Evolutionary conservation across 768 basidiomycete genomes (phyloP), one percentile per base, ranked within the genome.

Genomic region (Mycena chlorophos): DNA sequence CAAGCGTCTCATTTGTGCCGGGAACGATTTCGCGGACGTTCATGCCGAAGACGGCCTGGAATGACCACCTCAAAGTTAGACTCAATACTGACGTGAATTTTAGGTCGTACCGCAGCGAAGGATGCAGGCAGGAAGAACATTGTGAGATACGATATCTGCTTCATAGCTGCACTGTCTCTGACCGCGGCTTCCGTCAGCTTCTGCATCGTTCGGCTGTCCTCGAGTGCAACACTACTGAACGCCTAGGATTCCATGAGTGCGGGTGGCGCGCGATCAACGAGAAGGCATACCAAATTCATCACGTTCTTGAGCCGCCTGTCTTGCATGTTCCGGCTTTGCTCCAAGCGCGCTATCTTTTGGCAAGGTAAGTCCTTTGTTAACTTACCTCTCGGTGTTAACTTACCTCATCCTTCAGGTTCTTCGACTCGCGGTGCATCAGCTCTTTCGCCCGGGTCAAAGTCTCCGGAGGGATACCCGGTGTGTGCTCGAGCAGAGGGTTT

Each of bases 41-140:
- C 83, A 85, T 85, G 4, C 83, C 78, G 50, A 83, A 85, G 4
- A 78, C 69, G 17, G 72, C 68, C 83, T 84, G 55, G 51, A 25
- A 34, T 28, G 28, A 14, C 2, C 5, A 39, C 13, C 1, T 8
- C 4, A 26, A 12, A 45, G 26, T 22, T 25, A 28, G 27, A 46
- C 34, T 25, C 16, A 25, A 8, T 16, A 19, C n/a, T 22, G 43
- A 51, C 3, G 34, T 37, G 47, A 38, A n/a, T n/a, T n/a, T n/a
- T n/a, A n/a, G n/a, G 46, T 66, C 71, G 49, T 62, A 78, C 76
- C 6, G 76, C 75, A 28, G 73, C 67, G 45, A 86, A 80, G 14
- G 77, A 76, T 2, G 81, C 78, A 0, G 85, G 85, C 8, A 86
- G 69, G 65, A 85, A 86, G 17, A 84, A 63, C 81, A 85, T 85